Evolutionary conservation across 169 alveolate species (phyloP).

Genomic region (Eimeria tenella): DNA sequence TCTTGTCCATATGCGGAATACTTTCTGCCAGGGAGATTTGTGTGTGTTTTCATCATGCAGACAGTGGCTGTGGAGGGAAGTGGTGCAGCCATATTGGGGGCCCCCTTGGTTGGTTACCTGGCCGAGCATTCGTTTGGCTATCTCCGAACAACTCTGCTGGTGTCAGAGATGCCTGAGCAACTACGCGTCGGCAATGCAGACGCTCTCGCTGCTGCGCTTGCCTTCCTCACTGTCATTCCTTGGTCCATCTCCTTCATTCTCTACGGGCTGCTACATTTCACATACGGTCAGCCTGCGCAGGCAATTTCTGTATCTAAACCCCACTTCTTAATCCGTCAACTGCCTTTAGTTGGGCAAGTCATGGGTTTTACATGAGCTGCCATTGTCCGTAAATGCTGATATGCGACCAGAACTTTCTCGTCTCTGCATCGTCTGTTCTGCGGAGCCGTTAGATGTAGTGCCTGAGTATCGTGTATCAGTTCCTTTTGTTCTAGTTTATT

Average conservation of each 20-base stretch:
- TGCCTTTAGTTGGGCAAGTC: too few relatives aligned
- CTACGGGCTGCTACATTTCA: conserved; percentile 89
- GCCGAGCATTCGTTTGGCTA: conserved; percentile 92
- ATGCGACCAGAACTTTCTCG: too few relatives aligned
- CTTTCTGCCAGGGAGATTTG: neutral
- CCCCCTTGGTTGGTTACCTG: conserved; percentile 92
- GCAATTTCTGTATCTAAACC: too few relatives aligned
- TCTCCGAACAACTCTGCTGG: conserved; percentile 85
- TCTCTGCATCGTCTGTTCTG: too few relatives aligned
- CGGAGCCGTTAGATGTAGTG: too few relatives aligned
- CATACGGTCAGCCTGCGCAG: conserved; percentile 79
- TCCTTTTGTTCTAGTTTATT: too few relatives aligned
- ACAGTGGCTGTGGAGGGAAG: conserved; percentile 92
- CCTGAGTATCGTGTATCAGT: too few relatives aligned
- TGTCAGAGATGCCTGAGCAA: conserved; percentile 87
- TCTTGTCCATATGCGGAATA: too few relatives aligned
- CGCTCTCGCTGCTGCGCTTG: conserved; percentile 90
- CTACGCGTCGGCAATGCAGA: conserved; percentile 88
- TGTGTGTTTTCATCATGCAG: conserved; percentile 75
- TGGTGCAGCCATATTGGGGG: conserved; percentile 91
- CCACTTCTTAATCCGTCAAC: too few relatives aligned
- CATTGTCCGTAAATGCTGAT: too few relatives aligned
- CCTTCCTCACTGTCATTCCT: conserved; percentile 88
- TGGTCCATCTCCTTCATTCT: conserved; percentile 89
- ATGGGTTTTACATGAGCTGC: too few relatives aligned